A percentile compares a stretch with the other conserved stretches of the same genome.
Evolutionary conservation across 768 basidiomycete genomes (phyloP).

Genomic region (Asterophora parasitica): DNA sequence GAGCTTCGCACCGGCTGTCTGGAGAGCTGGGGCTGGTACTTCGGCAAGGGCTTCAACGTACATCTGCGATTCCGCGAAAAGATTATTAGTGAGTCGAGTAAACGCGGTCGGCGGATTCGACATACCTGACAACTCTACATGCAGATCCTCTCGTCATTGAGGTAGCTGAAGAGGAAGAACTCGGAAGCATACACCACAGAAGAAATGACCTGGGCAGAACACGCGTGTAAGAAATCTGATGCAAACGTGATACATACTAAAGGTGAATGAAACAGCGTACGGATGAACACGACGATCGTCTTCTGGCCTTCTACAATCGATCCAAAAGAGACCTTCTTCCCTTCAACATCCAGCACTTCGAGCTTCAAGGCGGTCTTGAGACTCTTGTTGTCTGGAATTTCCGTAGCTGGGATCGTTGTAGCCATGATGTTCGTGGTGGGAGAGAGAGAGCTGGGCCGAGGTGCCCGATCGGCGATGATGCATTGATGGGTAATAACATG

Average conservation of each 20-base stretch:
- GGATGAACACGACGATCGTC: conserved; percentile 61
- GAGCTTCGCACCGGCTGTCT: conserved; percentile 34
- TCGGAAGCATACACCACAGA: conserved; percentile 48
- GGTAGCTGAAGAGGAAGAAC: neutral
- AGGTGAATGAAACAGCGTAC: conserved; percentile 25
- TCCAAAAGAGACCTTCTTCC: conserved; percentile 47
- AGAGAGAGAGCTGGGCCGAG: too few relatives aligned
- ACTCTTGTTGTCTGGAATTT: conserved; percentile 29
- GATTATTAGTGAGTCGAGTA: too few relatives aligned
- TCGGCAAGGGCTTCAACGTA: conserved; percentile 45
- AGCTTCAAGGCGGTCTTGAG: conserved; percentile 34
- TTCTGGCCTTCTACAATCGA: conserved; percentile 44
- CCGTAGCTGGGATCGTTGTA: neutral
- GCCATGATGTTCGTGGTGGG: too few relatives aligned
- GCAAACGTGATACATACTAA: neutral
- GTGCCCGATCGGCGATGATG: too few relatives aligned
- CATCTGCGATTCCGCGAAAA: conserved; percentile 26
- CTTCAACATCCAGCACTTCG: conserved; percentile 40
- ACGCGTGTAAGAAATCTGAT: neutral
- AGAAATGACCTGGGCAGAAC: conserved; percentile 52
- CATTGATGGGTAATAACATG: too few relatives aligned
- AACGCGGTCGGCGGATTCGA: neutral
- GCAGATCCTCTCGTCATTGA: neutral
- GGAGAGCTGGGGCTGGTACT: conserved; percentile 36
- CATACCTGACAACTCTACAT: conserved; percentile 39